A percentile compares a stretch with the other conserved stretches of the same genome.
phyloP scores from a whole-genome alignment of 768 basidiomycete genomes.

The Podaxis sp. region DNA sequence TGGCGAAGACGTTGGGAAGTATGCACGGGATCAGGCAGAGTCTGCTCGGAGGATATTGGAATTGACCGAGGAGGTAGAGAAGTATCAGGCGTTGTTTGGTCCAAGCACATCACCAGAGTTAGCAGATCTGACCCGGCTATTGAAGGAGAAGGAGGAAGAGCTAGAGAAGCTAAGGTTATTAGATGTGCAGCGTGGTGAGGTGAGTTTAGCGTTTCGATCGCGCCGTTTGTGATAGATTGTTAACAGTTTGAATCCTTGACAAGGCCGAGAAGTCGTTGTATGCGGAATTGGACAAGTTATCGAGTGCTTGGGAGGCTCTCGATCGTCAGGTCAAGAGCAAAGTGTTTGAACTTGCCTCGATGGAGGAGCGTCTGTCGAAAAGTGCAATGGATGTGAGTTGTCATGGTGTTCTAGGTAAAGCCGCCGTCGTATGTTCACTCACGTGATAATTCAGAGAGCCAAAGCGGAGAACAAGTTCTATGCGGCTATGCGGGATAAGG shows the following conservation, averaged over 20 bases:
- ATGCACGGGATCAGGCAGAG: slow-evolving; percentile 46
- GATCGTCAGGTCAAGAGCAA: slow-evolving; percentile 82
- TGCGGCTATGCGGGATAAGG: slow-evolving; percentile 84
- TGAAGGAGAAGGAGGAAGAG: slow-evolving; percentile 68
- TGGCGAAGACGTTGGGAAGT: slow-evolving; percentile 41
- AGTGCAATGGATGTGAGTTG: slow-evolving; percentile 60
- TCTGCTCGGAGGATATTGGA: slow-evolving; percentile 44
- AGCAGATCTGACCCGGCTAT: slow-evolving; percentile 42
- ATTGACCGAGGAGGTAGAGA: slow-evolving; percentile 44
- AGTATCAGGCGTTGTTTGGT: slow-evolving; percentile 65
- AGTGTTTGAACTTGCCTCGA: slow-evolving; percentile 69
- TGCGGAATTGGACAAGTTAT: slow-evolving; percentile 80
- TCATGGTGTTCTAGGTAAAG: neutral
- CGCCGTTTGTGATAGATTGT: slow-evolving; percentile 3
- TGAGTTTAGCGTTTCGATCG: slow-evolving; percentile 25
- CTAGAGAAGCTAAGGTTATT: slow-evolving; percentile 57
- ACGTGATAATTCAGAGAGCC: slow-evolving; percentile 62
- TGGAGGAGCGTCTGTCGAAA: slow-evolving; percentile 72
- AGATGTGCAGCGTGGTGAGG: slow-evolving; percentile 61
- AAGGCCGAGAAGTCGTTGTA: slow-evolving; percentile 77
- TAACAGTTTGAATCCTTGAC: neutral
- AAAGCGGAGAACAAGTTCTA: slow-evolving; percentile 96
- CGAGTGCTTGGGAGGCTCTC: slow-evolving; percentile 80
- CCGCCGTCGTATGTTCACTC: neutral
- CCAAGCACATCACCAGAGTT: slow-evolving; percentile 44